Conservation (phyloP, 805 yeast genomes). For the Barnettozyma botsteinii region DNA sequence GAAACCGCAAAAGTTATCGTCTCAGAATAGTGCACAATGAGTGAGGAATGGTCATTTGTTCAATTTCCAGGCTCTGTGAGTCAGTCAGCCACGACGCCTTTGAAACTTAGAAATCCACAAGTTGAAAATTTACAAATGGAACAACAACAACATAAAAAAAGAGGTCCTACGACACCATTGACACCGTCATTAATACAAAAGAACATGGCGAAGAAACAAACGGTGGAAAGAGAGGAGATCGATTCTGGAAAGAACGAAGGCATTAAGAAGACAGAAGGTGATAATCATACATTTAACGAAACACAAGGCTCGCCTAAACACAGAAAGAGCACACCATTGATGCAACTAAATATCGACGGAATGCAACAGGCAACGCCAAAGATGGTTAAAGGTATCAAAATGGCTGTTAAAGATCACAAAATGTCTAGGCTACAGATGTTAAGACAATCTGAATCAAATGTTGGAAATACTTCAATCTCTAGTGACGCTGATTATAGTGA, state of each 20-base stretch:
- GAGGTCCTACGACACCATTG: slow-evolving; percentile 26
- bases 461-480: slow-evolving; percentile 10
- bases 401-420: slow-evolving; percentile 23
- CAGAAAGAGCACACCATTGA: slow-evolving; percentile 3
- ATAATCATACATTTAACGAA: slow-evolving; percentile 1
- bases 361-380: slow-evolving; percentile 16
- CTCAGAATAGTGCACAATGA: slow-evolving; percentile 1
- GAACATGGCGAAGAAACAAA: slow-evolving; percentile 20
- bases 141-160: slow-evolving; percentile 14
- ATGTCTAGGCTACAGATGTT: slow-evolving; percentile 20
- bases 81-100: slow-evolving; percentile 16
- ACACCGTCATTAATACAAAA: slow-evolving; percentile 24
- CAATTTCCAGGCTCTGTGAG: slow-evolving; percentile 10
- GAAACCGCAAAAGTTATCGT: too few relatives aligned
- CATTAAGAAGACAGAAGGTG: slow-evolving; percentile 1
- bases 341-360: slow-evolving; percentile 1
- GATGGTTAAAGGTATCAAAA: slow-evolving; percentile 22
- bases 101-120: slow-evolving; percentile 14
- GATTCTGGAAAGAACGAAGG: background rate
- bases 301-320: slow-evolving; percentile 19
- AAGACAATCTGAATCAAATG: slow-evolving; percentile 8
- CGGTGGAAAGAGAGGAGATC: background rate
- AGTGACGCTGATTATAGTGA: slow-evolving; percentile 26
- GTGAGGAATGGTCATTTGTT: slow-evolving; percentile 11
- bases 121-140: slow-evolving; percentile 14